Evolutionary conservation across 2,329 filamentous ascomycete species (phyloP).

Genomic region (Colletotrichum viniferum): DNA sequence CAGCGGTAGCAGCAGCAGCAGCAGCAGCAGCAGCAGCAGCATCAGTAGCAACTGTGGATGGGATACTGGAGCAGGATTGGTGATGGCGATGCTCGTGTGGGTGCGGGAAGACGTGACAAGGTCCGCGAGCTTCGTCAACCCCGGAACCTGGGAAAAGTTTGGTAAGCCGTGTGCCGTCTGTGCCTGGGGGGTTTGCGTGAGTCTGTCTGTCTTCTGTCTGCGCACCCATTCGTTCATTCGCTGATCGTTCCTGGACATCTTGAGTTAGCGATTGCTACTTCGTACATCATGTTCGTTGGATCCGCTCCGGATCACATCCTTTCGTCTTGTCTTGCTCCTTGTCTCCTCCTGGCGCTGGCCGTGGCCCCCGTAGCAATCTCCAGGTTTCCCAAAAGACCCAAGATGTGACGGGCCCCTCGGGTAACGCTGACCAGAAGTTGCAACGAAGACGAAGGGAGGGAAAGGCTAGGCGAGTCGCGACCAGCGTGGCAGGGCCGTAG

Average conservation of each 20-base stretch:
- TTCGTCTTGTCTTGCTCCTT: neutral
- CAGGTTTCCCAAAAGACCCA: neutral
- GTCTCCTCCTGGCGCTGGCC: neutral
- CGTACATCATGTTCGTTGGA: neutral
- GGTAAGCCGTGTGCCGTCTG: neutral
- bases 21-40: neutral
- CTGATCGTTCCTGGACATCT: neutral
- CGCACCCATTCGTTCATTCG: neutral
- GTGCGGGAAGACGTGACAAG: slow-evolving; percentile 8
- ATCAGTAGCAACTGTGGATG: neutral
- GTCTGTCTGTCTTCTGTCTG: neutral
- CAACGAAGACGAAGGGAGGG: neutral
- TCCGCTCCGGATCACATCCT: neutral
- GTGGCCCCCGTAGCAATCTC: neutral
- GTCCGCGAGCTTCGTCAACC: slow-evolving; percentile 2
- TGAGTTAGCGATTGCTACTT: neutral
- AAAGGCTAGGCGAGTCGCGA: slow-evolving; percentile 8
- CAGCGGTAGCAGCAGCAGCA: neutral
- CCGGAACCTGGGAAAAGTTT: neutral
- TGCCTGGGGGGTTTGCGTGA: neutral
- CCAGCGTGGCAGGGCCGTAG: neutral
- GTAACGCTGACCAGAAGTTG: neutral
- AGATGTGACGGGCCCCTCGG: neutral
- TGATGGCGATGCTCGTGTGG: neutral
- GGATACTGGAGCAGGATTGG: neutral